phyloP scores from a whole-genome alignment of 805 yeast genomes.

The Candida maesae region DNA sequence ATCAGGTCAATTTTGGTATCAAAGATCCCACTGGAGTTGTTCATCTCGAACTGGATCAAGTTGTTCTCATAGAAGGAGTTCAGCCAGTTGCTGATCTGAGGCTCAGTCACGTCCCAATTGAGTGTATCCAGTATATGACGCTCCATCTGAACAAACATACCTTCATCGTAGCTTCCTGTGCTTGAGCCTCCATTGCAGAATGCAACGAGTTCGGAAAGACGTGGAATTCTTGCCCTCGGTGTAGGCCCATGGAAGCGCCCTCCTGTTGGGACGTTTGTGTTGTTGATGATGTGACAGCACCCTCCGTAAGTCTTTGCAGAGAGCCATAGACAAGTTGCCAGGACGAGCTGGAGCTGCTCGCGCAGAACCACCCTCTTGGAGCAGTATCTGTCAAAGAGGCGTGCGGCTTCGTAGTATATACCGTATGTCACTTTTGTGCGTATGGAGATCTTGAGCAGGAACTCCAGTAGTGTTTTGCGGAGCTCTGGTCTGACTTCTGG shows the following conservation, averaged over 20 bases:
- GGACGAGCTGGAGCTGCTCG: constrained; percentile 86
- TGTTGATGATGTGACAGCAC: constrained; percentile 60
- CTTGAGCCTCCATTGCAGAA: constrained; percentile 63
- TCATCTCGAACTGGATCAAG: constrained; percentile 34
- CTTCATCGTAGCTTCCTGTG: constrained; percentile 52
- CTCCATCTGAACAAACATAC: constrained; percentile 86
- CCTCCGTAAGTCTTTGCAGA: constrained; percentile 84
- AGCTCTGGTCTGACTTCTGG: constrained; percentile 77
- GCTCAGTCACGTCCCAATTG: constrained; percentile 70
- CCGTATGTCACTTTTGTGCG: constrained; percentile 64
- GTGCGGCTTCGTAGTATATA: constrained; percentile 63
- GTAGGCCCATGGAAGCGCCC: constrained; percentile 68
- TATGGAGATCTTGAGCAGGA: constrained; percentile 66
- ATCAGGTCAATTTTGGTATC: constrained; percentile 35
- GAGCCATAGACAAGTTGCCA: constrained; percentile 90
- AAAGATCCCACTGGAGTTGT: constrained; percentile 21
- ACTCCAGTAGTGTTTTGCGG: constrained; percentile 75
- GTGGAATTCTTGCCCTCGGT: constrained; percentile 70
- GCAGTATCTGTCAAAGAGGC: constrained; percentile 86
- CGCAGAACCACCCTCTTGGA: constrained; percentile 79
- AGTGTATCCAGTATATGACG: constrained; percentile 67
- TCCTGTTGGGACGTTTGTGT: constrained; percentile 45
- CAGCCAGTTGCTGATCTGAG: constrained; percentile 49
- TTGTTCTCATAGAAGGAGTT: constrained; percentile 41
- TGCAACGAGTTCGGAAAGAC: constrained; percentile 64